Base-by-base conservation (phyloP, 2,329 filamentous ascomycete genomes). In the Penicillium sp. region DNA sequence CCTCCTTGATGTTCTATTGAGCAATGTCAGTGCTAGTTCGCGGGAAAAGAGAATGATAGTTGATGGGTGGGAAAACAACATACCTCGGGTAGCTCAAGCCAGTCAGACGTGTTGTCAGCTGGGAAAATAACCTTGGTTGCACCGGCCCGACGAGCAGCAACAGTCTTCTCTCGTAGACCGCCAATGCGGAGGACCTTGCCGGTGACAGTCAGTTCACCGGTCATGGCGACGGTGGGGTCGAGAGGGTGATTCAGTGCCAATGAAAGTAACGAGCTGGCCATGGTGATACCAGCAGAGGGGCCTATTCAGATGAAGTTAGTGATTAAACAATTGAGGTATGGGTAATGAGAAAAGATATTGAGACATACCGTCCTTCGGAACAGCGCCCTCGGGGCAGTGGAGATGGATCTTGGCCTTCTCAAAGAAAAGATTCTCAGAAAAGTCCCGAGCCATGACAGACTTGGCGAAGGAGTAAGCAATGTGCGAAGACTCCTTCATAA, bases 391-490 rank as follows among this genome's bases (percentile, higher is more conserved):
- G 0, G 95, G 95, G 60, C 96, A 96, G 81, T 99, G 95, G 66
- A 99, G 83, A 77, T 99, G 95, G 73, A 99, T 86, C 79, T 90
- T 92, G 10, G 94, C 95, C 79, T 95, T 93, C 73, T 98, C 92
- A 71, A 99, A 96, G 83, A 98, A 99, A 74, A 88, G 86, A 77
- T 99, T 99, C 59, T 92, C 88, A 0, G 92, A 88, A 80, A 93
- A 99, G 42, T 90, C 81, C 71, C 87, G 89, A 7, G 90, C 92
- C 84, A 98, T 88, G 60, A 94, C 83, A 0, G 92, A 88, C 80
- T 98, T 98, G 70, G 92, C 89, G 72, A 96, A 99, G 0, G 92
- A 96, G 81, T 99, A 98, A 49, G 95, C 96, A 65, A 99, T 97
- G 2, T 87, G 83, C 0, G 92, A 95, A 2, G 93, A 97, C 79